Evolutionary conservation across 1,139 yeast genomes (phyloP).

Genomic region (Yamadazyma diospyri): DNA sequence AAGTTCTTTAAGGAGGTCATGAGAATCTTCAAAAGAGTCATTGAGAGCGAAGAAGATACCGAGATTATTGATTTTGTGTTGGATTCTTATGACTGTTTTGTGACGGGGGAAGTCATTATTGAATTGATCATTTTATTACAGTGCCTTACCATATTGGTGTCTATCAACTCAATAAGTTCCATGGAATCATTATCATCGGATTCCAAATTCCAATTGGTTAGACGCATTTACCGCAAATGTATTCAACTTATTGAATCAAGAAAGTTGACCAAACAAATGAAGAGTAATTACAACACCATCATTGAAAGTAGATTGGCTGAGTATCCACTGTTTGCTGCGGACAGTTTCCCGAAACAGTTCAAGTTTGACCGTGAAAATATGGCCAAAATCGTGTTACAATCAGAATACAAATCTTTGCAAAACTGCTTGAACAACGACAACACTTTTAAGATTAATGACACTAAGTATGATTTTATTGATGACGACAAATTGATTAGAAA

Average conservation of each 20-base stretch:
- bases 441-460: slow-evolving; percentile 24
- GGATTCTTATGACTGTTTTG: slow-evolving; percentile 62
- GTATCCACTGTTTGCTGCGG: slow-evolving; percentile 36
- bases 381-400: slow-evolving; percentile 52
- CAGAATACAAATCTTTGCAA: slow-evolving; percentile 50
- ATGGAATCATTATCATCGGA: slow-evolving; percentile 25
- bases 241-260: slow-evolving; percentile 43
- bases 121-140: slow-evolving; percentile 56
- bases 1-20: slow-evolving; percentile 28
- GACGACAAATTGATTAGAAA: slow-evolving; percentile 58
- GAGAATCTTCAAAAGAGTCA: slow-evolving; percentile 22
- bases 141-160: slow-evolving; percentile 41
- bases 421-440: slow-evolving; percentile 35
- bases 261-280: slow-evolving; percentile 36
- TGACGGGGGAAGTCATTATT: slow-evolving; percentile 52
- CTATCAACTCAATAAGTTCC: slow-evolving; percentile 30
- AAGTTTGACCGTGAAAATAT: slow-evolving; percentile 25
- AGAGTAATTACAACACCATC: slow-evolving; percentile 28
- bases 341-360: slow-evolving; percentile 15
- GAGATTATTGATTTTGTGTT: slow-evolving; percentile 44
- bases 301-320: slow-evolving; percentile 32
- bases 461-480: slow-evolving; percentile 38
- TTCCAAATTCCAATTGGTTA: slow-evolving; percentile 32
- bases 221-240: slow-evolving; percentile 44
- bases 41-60: slow-evolving; percentile 35